These are phyloP conservation scores for Tuber indicum DNA, from an alignment of 495 filamentous ascomycete genomes.

Conservation along the genomic window DNA sequence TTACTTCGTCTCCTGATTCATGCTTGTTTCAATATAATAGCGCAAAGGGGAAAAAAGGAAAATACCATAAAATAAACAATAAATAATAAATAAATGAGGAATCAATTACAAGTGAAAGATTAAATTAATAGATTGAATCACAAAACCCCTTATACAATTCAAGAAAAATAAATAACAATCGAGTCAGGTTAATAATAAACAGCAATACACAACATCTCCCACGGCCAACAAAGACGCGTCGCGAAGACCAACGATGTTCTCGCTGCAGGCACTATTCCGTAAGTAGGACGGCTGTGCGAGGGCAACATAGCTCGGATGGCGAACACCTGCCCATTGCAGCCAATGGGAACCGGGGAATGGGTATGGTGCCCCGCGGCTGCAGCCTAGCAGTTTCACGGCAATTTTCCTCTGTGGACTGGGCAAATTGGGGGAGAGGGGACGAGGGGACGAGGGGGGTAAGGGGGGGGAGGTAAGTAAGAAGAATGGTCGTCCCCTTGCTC, in stretches of 20 bases:
- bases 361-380: slow-evolving; percentile 37
- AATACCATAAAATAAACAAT: slow-evolving; percentile 17
- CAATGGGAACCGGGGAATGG: slow-evolving; percentile 42
- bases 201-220: not conserved
- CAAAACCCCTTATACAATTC: not conserved
- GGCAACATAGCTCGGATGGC: slow-evolving; percentile 32
- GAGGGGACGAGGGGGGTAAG: not conserved
- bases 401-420: slow-evolving; percentile 35
- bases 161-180: not conserved
- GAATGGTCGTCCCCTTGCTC: slow-evolving; percentile 26
- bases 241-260: slow-evolving; percentile 40
- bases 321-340: slow-evolving; percentile 40
- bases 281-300: slow-evolving; percentile 38
- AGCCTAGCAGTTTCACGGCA: slow-evolving; percentile 40
- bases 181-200: not conserved
- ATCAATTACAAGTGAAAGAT: slow-evolving; percentile 13
- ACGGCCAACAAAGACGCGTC: slow-evolving; percentile 34
- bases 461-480: not conserved
- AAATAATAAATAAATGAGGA: slow-evolving; percentile 36
- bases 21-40: slow-evolving; percentile 31
- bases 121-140: slow-evolving; percentile 28
- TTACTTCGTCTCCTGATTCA: slow-evolving; percentile 30
- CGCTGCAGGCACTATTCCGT: slow-evolving; percentile 38
- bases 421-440: slow-evolving; percentile 33
- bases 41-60: slow-evolving; percentile 31